These are phyloP conservation scores for Daucus carota DNA, from an alignment of 129 eudicot genomes.

Conservation along the genomic window DNA sequence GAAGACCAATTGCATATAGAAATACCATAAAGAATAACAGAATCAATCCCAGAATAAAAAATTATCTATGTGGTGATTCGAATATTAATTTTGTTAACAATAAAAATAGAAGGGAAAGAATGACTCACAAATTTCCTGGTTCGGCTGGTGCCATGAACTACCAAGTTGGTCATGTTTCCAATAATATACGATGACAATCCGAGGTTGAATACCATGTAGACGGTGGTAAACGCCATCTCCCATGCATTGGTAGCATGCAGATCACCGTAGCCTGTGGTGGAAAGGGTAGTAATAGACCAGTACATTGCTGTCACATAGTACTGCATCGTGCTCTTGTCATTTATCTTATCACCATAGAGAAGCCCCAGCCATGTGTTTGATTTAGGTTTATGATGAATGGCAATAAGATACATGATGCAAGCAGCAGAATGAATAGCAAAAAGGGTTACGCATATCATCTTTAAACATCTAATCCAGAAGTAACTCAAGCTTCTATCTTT, in stretches of 20 bases:
- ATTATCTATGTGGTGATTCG: no score
- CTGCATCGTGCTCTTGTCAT: slow-evolving; percentile 20
- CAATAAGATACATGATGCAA: slow-evolving; percentile 57
- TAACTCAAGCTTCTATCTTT: slow-evolving; percentile 54
- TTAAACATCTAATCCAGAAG: slow-evolving; percentile 52
- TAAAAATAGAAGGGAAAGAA: neutral
- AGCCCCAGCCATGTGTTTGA: slow-evolving; percentile 49
- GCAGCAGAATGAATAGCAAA: slow-evolving; percentile 58
- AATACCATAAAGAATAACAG: no score
- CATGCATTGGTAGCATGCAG: slow-evolving; percentile 48
- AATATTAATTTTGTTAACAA: no score
- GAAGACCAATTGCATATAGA: no score
- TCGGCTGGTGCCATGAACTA: slow-evolving; percentile 62
- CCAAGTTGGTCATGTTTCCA: slow-evolving; percentile 85
- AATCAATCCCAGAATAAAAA: no score
- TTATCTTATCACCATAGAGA: slow-evolving; percentile 13
- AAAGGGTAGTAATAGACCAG: slow-evolving; percentile 67
- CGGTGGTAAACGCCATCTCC: slow-evolving; percentile 52
- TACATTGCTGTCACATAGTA: slow-evolving; percentile 47
- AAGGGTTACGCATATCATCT: slow-evolving; percentile 63
- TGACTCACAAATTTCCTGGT: slow-evolving; percentile 63
- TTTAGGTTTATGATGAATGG: slow-evolving; percentile 33
- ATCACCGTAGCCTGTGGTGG: slow-evolving; percentile 77
- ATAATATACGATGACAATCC: slow-evolving; percentile 56
- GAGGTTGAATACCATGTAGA: slow-evolving; percentile 65